A percentile compares a stretch with the other conserved stretches of the same genome.
Conservation (phyloP, 2,329 filamentous ascomycete genomes). For the Diaporthe helianthi region DNA sequence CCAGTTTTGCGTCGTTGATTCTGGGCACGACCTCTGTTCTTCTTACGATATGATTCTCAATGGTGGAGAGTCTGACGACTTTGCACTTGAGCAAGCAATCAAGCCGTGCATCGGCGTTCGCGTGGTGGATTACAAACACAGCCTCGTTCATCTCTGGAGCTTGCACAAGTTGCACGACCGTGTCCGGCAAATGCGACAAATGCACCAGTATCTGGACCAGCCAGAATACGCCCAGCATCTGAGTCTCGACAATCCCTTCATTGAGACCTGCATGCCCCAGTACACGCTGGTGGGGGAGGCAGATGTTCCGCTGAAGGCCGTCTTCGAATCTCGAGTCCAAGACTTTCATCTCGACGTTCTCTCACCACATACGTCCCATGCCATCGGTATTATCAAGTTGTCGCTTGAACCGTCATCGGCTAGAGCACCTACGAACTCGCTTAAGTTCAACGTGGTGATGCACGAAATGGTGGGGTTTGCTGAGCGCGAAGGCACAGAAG, state of each 20-base stretch:
- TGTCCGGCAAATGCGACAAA: conserved; percentile 90
- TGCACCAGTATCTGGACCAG: conserved; percentile 95
- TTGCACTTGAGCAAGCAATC: conserved; percentile 77
- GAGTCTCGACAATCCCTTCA: conserved; percentile 90
- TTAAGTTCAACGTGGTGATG: conserved; percentile 99
- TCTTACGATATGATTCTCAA: conserved; percentile 97
- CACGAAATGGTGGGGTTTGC: conserved; percentile 94
- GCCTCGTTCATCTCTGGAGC: conserved; percentile 91
- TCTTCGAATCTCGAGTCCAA: conserved; percentile 93
- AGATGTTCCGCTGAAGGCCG: conserved; percentile 88
- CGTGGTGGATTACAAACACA: conserved; percentile 88
- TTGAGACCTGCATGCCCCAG: conserved; percentile 87
- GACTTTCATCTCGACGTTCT: conserved; percentile 91
- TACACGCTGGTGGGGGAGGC: conserved; percentile 93
- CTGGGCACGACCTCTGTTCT: conserved; percentile 86
- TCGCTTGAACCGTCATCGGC: conserved; percentile 94
- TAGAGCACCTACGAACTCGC: conserved; percentile 85
- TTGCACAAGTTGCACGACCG: conserved; percentile 89
- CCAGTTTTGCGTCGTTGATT: conserved; percentile 90
- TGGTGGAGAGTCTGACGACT: conserved; percentile 83
- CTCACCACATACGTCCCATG: conserved; percentile 90
- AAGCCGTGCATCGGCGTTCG: conserved; percentile 93
- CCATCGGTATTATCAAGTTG: conserved; percentile 87
- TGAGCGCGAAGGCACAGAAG: conserved; percentile 92
- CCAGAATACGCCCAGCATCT: conserved; percentile 95